These are phyloP conservation scores for Acanthamoeba sp. DNA, from an alignment of 208 protist genomes.

Conservation along the genomic window DNA sequence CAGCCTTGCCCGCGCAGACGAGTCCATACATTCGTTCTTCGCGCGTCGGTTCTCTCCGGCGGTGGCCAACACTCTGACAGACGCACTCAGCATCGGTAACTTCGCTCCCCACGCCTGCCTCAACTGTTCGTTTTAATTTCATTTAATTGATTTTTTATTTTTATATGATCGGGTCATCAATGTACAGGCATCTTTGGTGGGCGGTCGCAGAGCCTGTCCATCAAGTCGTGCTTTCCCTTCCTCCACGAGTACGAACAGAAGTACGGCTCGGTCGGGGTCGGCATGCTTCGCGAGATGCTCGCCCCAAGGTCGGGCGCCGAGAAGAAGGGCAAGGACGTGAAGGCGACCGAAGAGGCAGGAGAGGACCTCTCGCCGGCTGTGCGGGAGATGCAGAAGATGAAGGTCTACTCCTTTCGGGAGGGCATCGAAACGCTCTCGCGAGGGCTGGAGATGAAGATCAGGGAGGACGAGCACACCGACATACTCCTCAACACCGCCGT, in stretches of 20 bases:
- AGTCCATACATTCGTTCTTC: slow-evolving; percentile 49
- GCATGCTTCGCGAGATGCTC: neutral
- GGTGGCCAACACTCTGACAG: slow-evolving; percentile 11
- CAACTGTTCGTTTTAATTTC: neutral
- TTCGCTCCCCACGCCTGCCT: neutral
- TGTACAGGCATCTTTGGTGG: slow-evolving; percentile 33
- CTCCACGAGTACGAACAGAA: slow-evolving; percentile 61
- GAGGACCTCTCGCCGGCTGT: neutral
- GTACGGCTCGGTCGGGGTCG: slow-evolving; percentile 37
- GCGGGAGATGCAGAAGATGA: slow-evolving; percentile 16
- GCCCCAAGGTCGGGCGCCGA: neutral
- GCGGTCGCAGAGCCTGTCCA: neutral
- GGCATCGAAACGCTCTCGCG: slow-evolving; percentile 2
- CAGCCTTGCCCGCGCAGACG: too few relatives aligned
- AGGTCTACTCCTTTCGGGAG: slow-evolving; percentile 57
- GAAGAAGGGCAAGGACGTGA: neutral
- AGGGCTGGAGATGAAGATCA: neutral
- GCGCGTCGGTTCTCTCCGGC: slow-evolving; percentile 36
- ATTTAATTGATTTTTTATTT: too few relatives aligned
- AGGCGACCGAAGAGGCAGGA: neutral
- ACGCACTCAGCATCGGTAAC: slow-evolving; percentile 51
- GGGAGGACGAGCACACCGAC: neutral
- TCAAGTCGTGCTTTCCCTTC: slow-evolving; percentile 59
- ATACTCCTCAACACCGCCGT: neutral
- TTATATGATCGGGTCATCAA: too few relatives aligned